These are phyloP conservation scores for Ilex asprella DNA, from an alignment of 257 asterid genomes.

Conservation along the genomic window DNA sequence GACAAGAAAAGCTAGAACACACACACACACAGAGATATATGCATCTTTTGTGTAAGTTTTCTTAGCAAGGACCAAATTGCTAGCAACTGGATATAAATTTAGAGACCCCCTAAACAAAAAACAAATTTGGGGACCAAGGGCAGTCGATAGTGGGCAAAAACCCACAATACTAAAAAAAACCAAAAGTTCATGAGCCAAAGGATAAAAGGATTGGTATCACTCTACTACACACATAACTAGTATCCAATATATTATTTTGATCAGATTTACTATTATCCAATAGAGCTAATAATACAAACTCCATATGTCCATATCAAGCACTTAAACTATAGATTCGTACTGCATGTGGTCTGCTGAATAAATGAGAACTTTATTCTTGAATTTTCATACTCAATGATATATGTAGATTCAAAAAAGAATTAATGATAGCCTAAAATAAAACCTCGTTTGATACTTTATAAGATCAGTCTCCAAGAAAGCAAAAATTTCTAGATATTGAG, in stretches of 20 bases:
- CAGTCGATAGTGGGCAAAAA: neutral
- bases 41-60: neutral
- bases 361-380: neutral
- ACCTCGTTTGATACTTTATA: no score
- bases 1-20: neutral
- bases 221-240: neutral
- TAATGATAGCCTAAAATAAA: no score
- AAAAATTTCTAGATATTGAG: no score
- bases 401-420: no score
- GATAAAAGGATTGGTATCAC: neutral
- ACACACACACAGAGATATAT: neutral
- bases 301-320: neutral
- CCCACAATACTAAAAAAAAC: neutral
- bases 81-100: neutral
- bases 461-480: no score
- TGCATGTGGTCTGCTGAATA: neutral
- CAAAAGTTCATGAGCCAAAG: neutral
- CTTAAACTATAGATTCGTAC: neutral
- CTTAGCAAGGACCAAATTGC: slow-evolving; percentile 1
- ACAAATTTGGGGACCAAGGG: neutral
- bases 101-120: neutral
- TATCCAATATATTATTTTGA: no score
- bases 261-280: no score
- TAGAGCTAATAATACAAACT: neutral
- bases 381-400: neutral